These are phyloP conservation scores for Achaetomiella virescens DNA, from an alignment of 495 filamentous ascomycete species.

Conservation along the genomic window DNA sequence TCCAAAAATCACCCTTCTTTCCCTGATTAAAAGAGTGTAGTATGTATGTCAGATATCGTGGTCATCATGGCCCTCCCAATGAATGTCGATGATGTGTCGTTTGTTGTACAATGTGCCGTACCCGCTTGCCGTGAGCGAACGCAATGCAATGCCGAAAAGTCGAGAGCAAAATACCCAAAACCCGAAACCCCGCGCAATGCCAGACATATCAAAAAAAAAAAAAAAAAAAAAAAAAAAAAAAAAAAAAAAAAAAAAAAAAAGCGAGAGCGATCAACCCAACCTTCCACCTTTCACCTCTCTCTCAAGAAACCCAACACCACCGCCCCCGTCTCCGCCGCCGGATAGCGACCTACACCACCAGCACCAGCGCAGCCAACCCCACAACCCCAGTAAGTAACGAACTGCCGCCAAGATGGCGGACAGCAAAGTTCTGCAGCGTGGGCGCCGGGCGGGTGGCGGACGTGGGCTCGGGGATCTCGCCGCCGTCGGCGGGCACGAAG, in stretches of 20 bases:
- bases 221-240: constrained; percentile 7
- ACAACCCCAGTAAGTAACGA: constrained; percentile 26
- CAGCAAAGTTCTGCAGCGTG: constrained; percentile 34
- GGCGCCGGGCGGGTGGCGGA: constrained; percentile 16
- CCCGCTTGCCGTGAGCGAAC: neutral
- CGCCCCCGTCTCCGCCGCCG: neutral
- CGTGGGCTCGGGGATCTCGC: constrained; percentile 5
- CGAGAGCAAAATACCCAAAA: neutral
- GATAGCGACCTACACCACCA: neutral
- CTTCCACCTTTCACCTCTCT: no score
- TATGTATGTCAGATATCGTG: constrained; percentile 1
- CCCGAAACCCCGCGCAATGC: constrained; percentile 12
- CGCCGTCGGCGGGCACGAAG: constrained; percentile 20
- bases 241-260: neutral
- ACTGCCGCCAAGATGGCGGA: constrained; percentile 10
- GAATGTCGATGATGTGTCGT: neutral
- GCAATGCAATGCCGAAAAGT: neutral
- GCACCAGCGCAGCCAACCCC: constrained; percentile 19
- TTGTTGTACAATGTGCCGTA: neutral
- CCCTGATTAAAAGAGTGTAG: constrained; percentile 7
- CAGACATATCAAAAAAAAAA: neutral
- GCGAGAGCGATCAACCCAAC: neutral
- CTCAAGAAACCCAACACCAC: neutral
- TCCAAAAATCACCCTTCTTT: neutral
- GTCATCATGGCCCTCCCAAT: neutral